These are phyloP conservation scores for Candida mesenterica DNA, from an alignment of 1,139 yeast genomes.

Conservation along the genomic window DNA sequence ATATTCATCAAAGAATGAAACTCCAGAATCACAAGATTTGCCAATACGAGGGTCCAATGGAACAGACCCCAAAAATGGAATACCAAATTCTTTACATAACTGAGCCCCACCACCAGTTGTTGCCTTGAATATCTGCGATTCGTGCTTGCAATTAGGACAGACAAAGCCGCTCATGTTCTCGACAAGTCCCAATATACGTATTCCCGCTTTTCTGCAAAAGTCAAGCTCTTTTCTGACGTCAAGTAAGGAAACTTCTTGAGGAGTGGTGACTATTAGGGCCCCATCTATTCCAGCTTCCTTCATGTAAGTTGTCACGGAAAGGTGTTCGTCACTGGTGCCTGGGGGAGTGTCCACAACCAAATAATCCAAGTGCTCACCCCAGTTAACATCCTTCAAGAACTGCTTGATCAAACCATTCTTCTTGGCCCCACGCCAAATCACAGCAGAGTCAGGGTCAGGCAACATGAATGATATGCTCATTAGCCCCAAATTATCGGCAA, in stretches of 20 bases:
- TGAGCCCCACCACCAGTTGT: slow-evolving; percentile 96
- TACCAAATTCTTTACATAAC: slow-evolving; percentile 71
- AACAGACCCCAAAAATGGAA: slow-evolving; percentile 84
- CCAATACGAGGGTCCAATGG: slow-evolving; percentile 97
- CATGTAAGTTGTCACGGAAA: slow-evolving; percentile 83
- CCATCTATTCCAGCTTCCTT: slow-evolving; percentile 94
- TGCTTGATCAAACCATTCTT: slow-evolving; percentile 92
- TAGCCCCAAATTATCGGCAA: slow-evolving; percentile 89
- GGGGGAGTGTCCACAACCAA: slow-evolving; percentile 96
- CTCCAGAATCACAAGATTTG: slow-evolving; percentile 84
- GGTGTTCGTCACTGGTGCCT: slow-evolving; percentile 96
- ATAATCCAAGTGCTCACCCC: slow-evolving; percentile 88
- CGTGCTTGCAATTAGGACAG: slow-evolving; percentile 90
- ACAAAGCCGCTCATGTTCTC: slow-evolving; percentile 99
- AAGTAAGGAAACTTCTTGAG: slow-evolving; percentile 92
- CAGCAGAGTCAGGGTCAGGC: slow-evolving; percentile 90
- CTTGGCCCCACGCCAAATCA: slow-evolving; percentile 96
- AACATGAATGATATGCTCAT: slow-evolving; percentile 96
- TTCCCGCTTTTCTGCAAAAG: slow-evolving; percentile 88
- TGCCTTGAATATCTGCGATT: slow-evolving; percentile 86
- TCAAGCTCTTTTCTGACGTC: slow-evolving; percentile 97
- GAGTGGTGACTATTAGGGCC: slow-evolving; percentile 92
- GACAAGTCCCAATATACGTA: slow-evolving; percentile 81
- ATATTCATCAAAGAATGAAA: slow-evolving; percentile 73
- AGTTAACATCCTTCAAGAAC: slow-evolving; percentile 89